Conservation (phyloP, 2,329 filamentous ascomycete genomes). For the Rhynchosporium secalis region DNA sequence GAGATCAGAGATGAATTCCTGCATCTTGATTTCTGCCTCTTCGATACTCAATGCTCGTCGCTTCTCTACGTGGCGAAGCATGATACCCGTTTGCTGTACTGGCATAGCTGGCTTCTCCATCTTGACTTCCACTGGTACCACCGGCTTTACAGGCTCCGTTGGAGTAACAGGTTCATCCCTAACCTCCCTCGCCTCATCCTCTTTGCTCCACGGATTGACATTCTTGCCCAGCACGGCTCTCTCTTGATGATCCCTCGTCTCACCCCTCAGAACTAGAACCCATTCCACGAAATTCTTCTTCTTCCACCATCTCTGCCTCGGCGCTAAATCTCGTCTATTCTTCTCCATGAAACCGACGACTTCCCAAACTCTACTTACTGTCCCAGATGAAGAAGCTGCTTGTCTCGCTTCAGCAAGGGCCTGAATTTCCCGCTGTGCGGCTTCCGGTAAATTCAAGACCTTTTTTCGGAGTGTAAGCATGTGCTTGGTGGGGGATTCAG, state of each 20-base stretch:
- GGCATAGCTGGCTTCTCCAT: neutral
- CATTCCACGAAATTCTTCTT: conserved; percentile 20
- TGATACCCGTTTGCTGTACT: conserved; percentile 4
- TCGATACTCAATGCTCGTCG: conserved; percentile 8
- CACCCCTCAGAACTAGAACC: conserved; percentile 22
- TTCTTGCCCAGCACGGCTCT: conserved; percentile 19
- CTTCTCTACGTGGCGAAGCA: conserved; percentile 24
- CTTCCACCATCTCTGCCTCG: neutral
- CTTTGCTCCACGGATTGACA: conserved; percentile 20
- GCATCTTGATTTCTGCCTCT: conserved; percentile 25
- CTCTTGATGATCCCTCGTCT: conserved; percentile 16
- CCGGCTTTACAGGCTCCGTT: neutral
- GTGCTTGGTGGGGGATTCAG: neutral
- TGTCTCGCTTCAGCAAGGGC: conserved; percentile 22
- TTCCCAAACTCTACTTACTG: conserved; percentile 14
- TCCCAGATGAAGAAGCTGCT: conserved; percentile 2
- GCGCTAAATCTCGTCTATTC: conserved; percentile 16
- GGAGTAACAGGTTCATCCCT: neutral
- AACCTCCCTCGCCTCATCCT: neutral
- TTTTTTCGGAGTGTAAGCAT: neutral
- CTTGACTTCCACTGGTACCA: neutral
- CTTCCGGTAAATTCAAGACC: conserved; percentile 17
- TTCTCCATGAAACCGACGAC: conserved; percentile 18
- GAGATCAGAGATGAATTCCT: conserved; percentile 22
- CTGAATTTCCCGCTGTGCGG: conserved; percentile 27